Percentiles rank a stretch among this genome's conserved stretches.
Conservation (phyloP, 768 basidiomycete species). For the Rhodosporidiobolus sp. region DNA sequence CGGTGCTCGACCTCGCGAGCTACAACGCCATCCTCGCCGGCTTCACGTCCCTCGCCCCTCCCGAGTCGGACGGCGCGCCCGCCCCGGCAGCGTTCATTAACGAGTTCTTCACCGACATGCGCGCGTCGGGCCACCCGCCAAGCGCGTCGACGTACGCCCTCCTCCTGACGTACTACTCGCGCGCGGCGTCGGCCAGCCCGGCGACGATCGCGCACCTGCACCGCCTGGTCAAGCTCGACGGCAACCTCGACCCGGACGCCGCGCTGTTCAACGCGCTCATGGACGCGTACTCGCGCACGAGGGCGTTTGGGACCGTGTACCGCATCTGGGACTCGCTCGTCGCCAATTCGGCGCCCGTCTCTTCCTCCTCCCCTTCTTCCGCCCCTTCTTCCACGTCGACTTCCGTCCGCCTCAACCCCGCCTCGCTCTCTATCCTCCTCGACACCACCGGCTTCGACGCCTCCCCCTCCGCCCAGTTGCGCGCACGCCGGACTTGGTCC, state of each 20-base stretch:
- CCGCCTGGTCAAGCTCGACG: slow-evolving; percentile 72
- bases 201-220: slow-evolving; percentile 61
- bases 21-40: slow-evolving; percentile 47
- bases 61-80: slow-evolving; percentile 49
- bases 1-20: slow-evolving; percentile 10
- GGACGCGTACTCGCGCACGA: slow-evolving; percentile 80
- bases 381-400: slow-evolving; percentile 49
- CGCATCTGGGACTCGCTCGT: slow-evolving; percentile 67
- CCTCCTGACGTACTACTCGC: slow-evolving; percentile 38
- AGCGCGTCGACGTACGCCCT: slow-evolving; percentile 34
- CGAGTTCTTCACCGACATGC: slow-evolving; percentile 44
- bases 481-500: slow-evolving; percentile 59
- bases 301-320: slow-evolving; percentile 66
- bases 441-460: slow-evolving; percentile 73
- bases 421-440: slow-evolving; percentile 74
- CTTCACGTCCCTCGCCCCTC: slow-evolving; percentile 64
- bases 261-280: slow-evolving; percentile 78
- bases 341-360: no score
- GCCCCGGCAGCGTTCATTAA: slow-evolving; percentile 58
- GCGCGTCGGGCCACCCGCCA: slow-evolving; percentile 23
- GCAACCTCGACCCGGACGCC: slow-evolving; percentile 67
- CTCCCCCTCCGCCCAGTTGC: slow-evolving; percentile 48
- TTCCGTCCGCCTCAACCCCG: slow-evolving; percentile 58
- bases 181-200: slow-evolving; percentile 47
- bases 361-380: no score